These are phyloP conservation scores for Komagataella kurtzmanii DNA, from an alignment of 805 yeast species.

Conservation along the genomic window DNA sequence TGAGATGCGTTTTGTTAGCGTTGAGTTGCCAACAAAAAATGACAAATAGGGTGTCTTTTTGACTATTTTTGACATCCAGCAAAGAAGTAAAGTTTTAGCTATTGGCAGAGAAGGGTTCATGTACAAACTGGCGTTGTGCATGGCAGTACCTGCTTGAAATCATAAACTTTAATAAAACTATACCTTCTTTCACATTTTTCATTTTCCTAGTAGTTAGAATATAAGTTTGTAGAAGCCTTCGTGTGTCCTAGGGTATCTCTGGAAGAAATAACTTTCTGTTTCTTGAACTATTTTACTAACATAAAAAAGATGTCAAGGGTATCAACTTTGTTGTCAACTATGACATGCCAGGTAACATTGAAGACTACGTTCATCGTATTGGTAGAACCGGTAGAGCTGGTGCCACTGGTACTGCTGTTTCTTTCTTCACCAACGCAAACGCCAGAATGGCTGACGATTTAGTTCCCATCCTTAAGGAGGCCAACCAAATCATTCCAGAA, in stretches of 20 bases:
- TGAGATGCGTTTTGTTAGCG: neutral
- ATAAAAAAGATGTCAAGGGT: slow-evolving; percentile 84
- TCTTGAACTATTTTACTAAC: neutral
- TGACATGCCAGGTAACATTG: slow-evolving; percentile 97
- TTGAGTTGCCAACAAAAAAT: neutral
- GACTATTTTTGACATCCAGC: neutral
- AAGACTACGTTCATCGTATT: slow-evolving; percentile 96
- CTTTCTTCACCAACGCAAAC: slow-evolving; percentile 84
- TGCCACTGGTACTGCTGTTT: slow-evolving; percentile 86
- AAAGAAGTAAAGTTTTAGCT: neutral
- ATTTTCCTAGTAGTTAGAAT: neutral
- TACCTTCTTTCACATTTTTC: neutral
- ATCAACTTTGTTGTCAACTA: slow-evolving; percentile 86
- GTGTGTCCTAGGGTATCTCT: neutral
- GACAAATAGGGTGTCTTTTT: neutral
- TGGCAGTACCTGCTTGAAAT: neutral
- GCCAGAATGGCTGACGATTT: slow-evolving; percentile 82
- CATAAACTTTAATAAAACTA: neutral
- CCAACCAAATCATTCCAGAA: slow-evolving; percentile 81
- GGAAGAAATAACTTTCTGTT: neutral
- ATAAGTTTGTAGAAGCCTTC: neutral
- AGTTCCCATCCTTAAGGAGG: slow-evolving; percentile 85
- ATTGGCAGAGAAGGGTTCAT: neutral
- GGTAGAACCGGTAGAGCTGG: slow-evolving; percentile 99
- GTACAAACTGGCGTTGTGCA: neutral